phyloP scores from a whole-genome alignment of 441 rosid species.

The Gossypium gossypioides region DNA sequence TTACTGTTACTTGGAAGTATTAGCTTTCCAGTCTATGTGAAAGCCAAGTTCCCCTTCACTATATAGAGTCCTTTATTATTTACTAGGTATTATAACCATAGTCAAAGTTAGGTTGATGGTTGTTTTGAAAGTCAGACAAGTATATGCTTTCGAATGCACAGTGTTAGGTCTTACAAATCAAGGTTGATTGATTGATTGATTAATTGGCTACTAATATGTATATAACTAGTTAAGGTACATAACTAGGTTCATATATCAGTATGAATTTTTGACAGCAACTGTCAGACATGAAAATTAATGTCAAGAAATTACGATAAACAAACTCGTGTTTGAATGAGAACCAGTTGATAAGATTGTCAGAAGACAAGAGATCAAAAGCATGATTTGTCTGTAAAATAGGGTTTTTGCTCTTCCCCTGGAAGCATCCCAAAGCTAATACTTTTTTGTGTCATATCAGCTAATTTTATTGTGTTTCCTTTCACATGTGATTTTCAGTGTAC shows the following conservation, averaged over 20 bases:
- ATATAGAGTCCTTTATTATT: not conserved
- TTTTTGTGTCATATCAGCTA: not conserved
- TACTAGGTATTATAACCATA: not conserved
- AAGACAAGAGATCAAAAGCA: not conserved
- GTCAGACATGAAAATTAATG: not conserved
- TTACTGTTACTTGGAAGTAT: not conserved
- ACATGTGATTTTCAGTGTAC: not conserved
- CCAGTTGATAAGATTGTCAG: not conserved
- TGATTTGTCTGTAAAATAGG: not conserved
- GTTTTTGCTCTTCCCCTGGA: conserved; percentile 1
- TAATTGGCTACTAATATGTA: no score
- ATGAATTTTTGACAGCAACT: no score
- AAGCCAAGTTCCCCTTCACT: no score
- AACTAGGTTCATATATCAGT: no score
- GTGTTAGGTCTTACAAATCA: not conserved
- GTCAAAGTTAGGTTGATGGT: conserved; percentile 2
- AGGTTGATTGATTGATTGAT: not conserved
- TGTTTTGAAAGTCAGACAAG: not conserved
- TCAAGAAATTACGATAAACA: not conserved
- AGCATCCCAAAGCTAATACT: not conserved
- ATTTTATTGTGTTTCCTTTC: not conserved
- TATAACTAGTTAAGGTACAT: no score
- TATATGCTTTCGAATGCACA: not conserved
- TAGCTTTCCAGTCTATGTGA: no score
- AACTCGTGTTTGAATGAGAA: not conserved